Conservation (phyloP, 2,329 filamentous ascomycete genomes). For the Laburnicola sp. region DNA sequence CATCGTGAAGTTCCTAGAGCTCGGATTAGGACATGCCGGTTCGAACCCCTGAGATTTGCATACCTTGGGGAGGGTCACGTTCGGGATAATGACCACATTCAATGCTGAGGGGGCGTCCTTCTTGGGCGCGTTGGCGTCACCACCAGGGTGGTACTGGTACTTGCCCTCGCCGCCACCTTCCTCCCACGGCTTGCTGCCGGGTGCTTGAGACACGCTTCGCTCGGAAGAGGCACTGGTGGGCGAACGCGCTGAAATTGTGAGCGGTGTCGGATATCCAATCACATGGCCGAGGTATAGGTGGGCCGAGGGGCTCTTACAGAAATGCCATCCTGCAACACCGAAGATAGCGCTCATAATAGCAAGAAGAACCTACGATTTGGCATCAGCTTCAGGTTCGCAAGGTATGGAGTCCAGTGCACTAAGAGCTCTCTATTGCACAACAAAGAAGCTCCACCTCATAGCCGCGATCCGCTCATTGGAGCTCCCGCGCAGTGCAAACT, state of each 20-base stretch:
- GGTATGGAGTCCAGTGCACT: slow-evolving; percentile 6
- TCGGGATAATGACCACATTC: slow-evolving; percentile 91
- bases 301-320: slow-evolving; percentile 59
- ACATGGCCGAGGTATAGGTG: neutral
- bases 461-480: neutral
- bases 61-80: slow-evolving; percentile 84
- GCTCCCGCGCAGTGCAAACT: neutral
- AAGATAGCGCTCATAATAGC: slow-evolving; percentile 89
- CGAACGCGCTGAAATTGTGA: slow-evolving; percentile 64
- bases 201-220: slow-evolving; percentile 71
- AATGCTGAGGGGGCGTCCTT: slow-evolving; percentile 93
- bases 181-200: slow-evolving; percentile 90
- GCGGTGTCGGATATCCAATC: slow-evolving; percentile 6
- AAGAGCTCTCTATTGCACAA: neutral
- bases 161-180: slow-evolving; percentile 59
- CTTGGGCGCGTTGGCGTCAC: slow-evolving; percentile 72
- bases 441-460: neutral
- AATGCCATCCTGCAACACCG: slow-evolving; percentile 86
- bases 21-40: neutral
- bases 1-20: slow-evolving; percentile 80
- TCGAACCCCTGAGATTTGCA: no score
- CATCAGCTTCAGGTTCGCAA: slow-evolving; percentile 25
- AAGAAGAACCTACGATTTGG: slow-evolving; percentile 71
- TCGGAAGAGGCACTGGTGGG: slow-evolving; percentile 87
- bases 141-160: slow-evolving; percentile 74